Conservation (phyloP, 352 stramenopile species). For the Phytopythium oedochilum region DNA sequence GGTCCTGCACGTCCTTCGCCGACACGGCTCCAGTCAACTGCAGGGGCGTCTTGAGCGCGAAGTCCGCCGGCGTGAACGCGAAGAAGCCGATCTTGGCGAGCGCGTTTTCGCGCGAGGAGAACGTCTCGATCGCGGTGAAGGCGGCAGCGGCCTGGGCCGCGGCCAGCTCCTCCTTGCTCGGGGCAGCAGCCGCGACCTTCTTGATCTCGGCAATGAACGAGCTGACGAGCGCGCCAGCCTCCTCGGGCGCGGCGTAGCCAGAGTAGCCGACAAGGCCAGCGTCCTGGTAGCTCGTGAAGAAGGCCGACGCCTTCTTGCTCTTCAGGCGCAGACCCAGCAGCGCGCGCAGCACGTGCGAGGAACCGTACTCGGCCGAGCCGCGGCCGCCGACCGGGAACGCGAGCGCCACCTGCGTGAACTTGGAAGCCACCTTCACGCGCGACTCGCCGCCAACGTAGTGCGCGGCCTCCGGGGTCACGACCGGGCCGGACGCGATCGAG, state of each 20-base stretch:
- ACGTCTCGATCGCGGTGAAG: conserved; percentile 30
- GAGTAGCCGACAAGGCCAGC: conserved; percentile 55
- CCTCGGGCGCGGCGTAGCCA: conserved; percentile 42
- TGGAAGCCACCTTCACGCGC: conserved; percentile 54
- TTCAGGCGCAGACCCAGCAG: conserved; percentile 55
- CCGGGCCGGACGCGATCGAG: conserved; percentile 24
- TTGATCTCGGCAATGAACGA: conserved; percentile 73
- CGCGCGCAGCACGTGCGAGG: conserved; percentile 63
- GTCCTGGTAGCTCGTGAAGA: conserved; percentile 63
- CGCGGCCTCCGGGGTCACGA: conserved; percentile 19
- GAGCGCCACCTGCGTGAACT: conserved; percentile 73
- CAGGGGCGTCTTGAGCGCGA: conserved; percentile 34
- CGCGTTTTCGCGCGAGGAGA: conserved; percentile 36
- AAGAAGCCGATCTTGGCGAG: conserved; percentile 38
- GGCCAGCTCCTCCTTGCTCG: conserved; percentile 67
- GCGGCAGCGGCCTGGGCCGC: conserved; percentile 64
- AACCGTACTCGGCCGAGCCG: conserved; percentile 33
- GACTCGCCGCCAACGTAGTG: conserved; percentile 80
- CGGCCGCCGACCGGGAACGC: conserved; percentile 56
- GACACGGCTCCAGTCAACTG: conserved; percentile 44
- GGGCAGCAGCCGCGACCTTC: conserved; percentile 49
- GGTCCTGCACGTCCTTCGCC: conserved; percentile 62
- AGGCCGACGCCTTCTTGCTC: conserved; percentile 55
- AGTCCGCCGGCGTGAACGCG: conserved; percentile 15
- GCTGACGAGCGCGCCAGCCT: conserved; percentile 61